Base-by-base conservation (phyloP, 768 basidiomycete species). In the Galerina sulciceps region DNA sequence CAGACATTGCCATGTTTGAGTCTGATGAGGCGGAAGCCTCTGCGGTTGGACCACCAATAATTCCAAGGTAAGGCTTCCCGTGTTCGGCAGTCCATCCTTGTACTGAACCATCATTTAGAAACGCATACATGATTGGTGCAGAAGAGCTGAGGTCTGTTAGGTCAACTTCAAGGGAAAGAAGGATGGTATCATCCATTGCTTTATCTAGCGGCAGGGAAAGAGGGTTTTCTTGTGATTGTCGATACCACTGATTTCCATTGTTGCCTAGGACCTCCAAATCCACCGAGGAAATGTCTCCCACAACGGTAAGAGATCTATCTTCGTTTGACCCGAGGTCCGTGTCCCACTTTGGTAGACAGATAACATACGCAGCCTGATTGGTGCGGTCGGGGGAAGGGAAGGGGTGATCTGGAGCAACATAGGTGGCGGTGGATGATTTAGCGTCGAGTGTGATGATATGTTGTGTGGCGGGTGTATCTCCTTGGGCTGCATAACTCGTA, bases 21-120 rank as follows among this genome's bases (percentile, higher is more conserved):
- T 31, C 44, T 55, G 59, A 22, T 15, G 62, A 40, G 3, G 58
- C 57, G 2, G 59, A 37, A 35, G 69, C 57, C 2, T 58, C 43
- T 10, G 63, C 53, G n/a, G 57, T 61, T 13, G 68, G 37, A 9
- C 71, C 65, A 6, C 79, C 67, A 31, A 31, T 31, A 80, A 91
- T 84, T 26, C 84, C 84, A 41, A 78, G 73, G 66, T 91, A 93
- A 8, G 81, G 75, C 41, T 80, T 81, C 8, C 77, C 74, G 66
- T 88, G 84, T 37, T 90, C 82, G 18, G 89, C 67, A 68, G 86
- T 78, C 90, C 91, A 94, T 3, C 79, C 91, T 47, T 86, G 81
- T 20, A 94, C 54, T 0, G 90, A 90, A 17, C 91, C 91, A 66
- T 94, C 91, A 53, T 86, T 91, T 10, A 90, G 79, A 70, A 90